Base-by-base conservation (phyloP, 768 basidiomycete species). In the Suillus americanus region DNA sequence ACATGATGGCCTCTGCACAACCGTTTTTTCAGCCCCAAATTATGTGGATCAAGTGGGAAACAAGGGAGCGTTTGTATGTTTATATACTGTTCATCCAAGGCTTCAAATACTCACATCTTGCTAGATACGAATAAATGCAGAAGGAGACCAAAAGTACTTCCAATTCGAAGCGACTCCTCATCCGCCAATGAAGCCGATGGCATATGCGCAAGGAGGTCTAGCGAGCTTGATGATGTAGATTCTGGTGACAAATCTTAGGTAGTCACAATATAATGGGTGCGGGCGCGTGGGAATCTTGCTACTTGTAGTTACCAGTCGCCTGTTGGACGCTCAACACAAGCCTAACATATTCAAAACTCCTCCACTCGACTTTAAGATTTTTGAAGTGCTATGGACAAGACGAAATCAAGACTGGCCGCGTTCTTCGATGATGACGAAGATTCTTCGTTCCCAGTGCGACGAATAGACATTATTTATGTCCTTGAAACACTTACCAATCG, bases 21-120 rank as follows among this genome's bases (percentile, higher is more conserved):
- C 97, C 14, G 95, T 94, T 8, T 96, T 95, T 75, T 95, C 92
- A 53, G 96, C 97, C 45, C 97, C 97, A 4, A 98, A 99, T 75
- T 95, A 96, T 70, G 91, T 94, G 33, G 95, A 97, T 77, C 92
- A 95, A 72, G 88, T 84, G 3, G 91, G 92, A 7, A 97, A 97
- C 78, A 95, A 94, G 77, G 95, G 91, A 12, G 95, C 95, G 65
- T 96, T 90, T 76, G 93, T 94, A 73, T 75, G 90, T 81, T 20
- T 54, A 60, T 23, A 65, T 50, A 18, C 61, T 45, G 25, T 35
- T 61, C 51, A 56, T 37, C 23, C 40, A 55, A 33, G 16, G 60
- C 10, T 41, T 62, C 46, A 57, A n/a, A 25, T 63, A 38, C 62
- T 69, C 55, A 68, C 46, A 48, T 40, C 41, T 56, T 35, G 54